Evolutionary conservation across 768 basidiomycete species (phyloP).

Genomic region (Suillus cothurnatus): DNA sequence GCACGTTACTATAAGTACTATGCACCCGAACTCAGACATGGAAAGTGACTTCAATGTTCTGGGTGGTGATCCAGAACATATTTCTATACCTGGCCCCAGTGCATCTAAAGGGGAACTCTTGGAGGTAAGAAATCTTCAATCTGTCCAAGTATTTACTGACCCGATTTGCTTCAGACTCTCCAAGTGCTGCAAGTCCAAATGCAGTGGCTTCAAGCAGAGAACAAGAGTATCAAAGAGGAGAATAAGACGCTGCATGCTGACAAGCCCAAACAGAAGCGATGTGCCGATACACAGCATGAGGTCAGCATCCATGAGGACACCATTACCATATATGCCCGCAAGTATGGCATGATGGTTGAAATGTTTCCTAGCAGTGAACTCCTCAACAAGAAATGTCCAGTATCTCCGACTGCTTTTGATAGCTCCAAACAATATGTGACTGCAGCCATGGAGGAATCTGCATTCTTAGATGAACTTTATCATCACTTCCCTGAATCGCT

Average conservation of each 20-base stretch:
- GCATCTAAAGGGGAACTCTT: neutral
- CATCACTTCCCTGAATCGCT: too few relatives aligned
- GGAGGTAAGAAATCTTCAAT: neutral
- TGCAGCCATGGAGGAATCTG: too few relatives aligned
- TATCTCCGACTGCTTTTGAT: too few relatives aligned
- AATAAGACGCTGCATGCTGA: neutral
- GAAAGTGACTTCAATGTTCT: neutral
- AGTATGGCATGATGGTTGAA: too few relatives aligned
- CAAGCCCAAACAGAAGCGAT: neutral
- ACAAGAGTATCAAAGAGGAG: constrained; percentile 3
- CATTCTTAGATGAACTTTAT: too few relatives aligned
- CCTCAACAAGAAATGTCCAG: too few relatives aligned
- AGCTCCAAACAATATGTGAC: too few relatives aligned
- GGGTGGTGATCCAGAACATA: neutral
- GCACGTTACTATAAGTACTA: neutral
- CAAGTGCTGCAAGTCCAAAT: neutral
- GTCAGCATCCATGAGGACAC: too few relatives aligned
- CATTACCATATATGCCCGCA: too few relatives aligned
- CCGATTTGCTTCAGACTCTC: neutral
- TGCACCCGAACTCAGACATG: neutral
- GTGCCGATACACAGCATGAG: neutral
- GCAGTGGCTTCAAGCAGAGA: constrained; percentile 1
- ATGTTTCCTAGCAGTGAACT: too few relatives aligned
- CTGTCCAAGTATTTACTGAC: neutral
- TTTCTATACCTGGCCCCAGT: neutral